These are phyloP conservation scores for Penicillium sp. DNA, from an alignment of 2,329 filamentous ascomycete genomes.

Conservation along the genomic window DNA sequence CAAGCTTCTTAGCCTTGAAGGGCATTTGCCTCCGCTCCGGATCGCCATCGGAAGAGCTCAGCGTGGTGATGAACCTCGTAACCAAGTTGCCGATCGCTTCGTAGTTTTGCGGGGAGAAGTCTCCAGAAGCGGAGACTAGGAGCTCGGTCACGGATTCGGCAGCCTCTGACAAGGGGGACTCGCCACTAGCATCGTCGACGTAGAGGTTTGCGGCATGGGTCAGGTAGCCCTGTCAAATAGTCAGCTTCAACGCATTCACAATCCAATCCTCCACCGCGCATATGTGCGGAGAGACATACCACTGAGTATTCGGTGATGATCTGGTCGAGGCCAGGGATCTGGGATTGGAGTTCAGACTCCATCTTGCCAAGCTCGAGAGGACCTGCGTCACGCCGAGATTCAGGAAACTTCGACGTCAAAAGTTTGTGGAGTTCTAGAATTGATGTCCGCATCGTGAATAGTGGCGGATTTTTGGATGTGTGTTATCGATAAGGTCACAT, in stretches of 20 bases:
- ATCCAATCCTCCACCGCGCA: neutral
- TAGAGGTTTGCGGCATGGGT: slow-evolving; percentile 87
- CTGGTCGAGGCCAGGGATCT: slow-evolving; percentile 83
- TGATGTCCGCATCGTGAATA: slow-evolving; percentile 17
- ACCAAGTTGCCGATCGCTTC: slow-evolving; percentile 79
- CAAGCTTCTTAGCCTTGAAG: slow-evolving; percentile 77
- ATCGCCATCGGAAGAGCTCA: slow-evolving; percentile 72
- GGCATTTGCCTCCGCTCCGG: slow-evolving; percentile 68
- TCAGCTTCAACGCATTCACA: slow-evolving; percentile 4
- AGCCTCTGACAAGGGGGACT: slow-evolving; percentile 79
- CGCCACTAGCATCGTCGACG: slow-evolving; percentile 66
- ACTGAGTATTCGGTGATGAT: slow-evolving; percentile 89
- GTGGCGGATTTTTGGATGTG: slow-evolving; percentile 24
- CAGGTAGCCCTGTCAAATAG: slow-evolving; percentile 67
- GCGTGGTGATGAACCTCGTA: slow-evolving; percentile 81
- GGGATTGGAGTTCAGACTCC: slow-evolving; percentile 83
- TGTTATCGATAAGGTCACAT: slow-evolving; percentile 30
- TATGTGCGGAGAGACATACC: slow-evolving; percentile 34
- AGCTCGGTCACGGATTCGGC: slow-evolving; percentile 82
- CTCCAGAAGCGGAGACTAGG: slow-evolving; percentile 87
- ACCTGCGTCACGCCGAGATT: neutral
- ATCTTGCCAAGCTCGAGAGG: slow-evolving; percentile 48
- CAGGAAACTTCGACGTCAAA: neutral
- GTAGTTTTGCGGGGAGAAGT: slow-evolving; percentile 70
- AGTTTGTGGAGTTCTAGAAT: slow-evolving; percentile 4